Percentiles rank a stretch among this genome's conserved stretches.
Conservation (phyloP, 305 asterid species). For the Fraxinus velutina region DNA sequence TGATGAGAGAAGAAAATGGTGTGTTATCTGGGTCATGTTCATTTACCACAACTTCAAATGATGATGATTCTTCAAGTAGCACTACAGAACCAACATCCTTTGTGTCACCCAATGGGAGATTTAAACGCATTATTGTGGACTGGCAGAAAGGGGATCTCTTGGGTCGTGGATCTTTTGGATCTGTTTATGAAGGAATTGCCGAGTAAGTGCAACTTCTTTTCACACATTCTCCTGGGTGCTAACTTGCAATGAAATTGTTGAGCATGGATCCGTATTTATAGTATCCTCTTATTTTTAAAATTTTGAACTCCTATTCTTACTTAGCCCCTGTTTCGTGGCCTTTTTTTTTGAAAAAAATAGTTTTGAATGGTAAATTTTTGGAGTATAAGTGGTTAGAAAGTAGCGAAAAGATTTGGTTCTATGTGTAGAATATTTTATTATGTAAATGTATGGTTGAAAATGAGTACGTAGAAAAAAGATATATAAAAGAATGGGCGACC, state of each 20-base stretch:
- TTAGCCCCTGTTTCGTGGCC: not conserved
- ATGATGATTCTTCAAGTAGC: constrained; percentile 80
- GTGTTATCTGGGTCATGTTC: constrained; percentile 54
- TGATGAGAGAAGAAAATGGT: constrained; percentile 35
- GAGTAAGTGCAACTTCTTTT: constrained; percentile 51
- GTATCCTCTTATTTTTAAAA: not conserved
- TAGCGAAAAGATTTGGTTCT: not conserved
- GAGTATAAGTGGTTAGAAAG: not conserved
- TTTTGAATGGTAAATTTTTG: not conserved
- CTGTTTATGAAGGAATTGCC: constrained; percentile 90
- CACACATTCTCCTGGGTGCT: not conserved
- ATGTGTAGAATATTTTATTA: not conserved
- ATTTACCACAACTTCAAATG: constrained; percentile 61
- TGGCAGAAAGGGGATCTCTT: constrained; percentile 90
- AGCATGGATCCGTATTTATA: not conserved
- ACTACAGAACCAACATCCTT: constrained; percentile 63
- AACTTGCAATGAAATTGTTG: not conserved
- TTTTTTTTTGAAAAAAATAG: not conserved
- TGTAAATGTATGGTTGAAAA: not conserved
- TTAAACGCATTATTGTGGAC: constrained; percentile 43
- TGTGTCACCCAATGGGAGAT: constrained; percentile 65
- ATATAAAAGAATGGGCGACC: not conserved
- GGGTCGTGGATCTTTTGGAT: constrained; percentile 93
- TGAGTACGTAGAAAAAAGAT: not conserved
- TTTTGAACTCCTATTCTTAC: not conserved